These are phyloP conservation scores for Knoxdaviesia capensis DNA, from an alignment of 2,329 filamentous ascomycete genomes.

Conservation along the genomic window DNA sequence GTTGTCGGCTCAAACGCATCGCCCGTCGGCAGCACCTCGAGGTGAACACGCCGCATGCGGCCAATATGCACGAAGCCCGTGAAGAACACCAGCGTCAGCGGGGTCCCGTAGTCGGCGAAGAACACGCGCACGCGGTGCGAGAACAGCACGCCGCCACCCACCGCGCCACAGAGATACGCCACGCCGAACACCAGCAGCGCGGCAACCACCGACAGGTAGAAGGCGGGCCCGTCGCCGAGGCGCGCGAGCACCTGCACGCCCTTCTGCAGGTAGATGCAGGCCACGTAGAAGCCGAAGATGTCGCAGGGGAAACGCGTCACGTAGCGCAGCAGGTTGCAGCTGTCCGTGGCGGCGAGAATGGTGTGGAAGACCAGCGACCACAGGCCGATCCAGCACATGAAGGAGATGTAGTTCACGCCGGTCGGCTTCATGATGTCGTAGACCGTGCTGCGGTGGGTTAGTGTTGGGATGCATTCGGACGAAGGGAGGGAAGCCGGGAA, in stretches of 20 bases:
- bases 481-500: background rate
- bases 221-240: constrained; percentile 43
- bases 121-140: constrained; percentile 59
- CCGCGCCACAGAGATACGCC: constrained; percentile 51
- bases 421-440: constrained; percentile 69
- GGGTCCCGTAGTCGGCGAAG: constrained; percentile 76
- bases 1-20: constrained; percentile 61
- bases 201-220: constrained; percentile 65
- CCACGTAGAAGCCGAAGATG: constrained; percentile 86
- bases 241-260: constrained; percentile 68
- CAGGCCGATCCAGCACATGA: constrained; percentile 84
- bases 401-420: constrained; percentile 65
- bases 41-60: constrained; percentile 49
- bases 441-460: constrained; percentile 37
- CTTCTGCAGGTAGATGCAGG: constrained; percentile 81
- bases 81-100: constrained; percentile 68
- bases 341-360: constrained; percentile 65
- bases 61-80: constrained; percentile 78
- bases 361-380: constrained; percentile 77
- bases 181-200: constrained; percentile 59
- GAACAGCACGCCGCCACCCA: constrained; percentile 55
- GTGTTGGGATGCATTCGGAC: constrained; percentile 1
- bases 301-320: constrained; percentile 86
- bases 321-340: constrained; percentile 74
- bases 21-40: constrained; percentile 56